These are phyloP conservation scores for Chenopodium album DNA, from an alignment of 148 eudicot species.

Conservation along the genomic window DNA sequence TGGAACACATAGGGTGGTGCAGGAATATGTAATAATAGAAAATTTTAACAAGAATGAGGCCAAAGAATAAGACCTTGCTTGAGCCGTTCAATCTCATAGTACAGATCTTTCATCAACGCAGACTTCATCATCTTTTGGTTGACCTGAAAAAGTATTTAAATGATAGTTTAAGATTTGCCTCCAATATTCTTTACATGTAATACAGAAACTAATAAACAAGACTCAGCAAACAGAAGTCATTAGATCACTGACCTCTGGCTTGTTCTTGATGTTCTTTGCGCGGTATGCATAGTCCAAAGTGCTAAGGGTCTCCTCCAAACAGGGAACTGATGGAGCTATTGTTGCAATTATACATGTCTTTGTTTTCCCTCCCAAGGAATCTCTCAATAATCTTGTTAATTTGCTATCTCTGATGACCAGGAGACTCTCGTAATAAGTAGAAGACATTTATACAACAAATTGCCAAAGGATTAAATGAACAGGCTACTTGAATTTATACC, in stretches of 20 bases:
- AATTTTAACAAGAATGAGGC: background rate
- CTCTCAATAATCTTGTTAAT: conserved; percentile 89
- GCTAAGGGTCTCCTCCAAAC: conserved; percentile 95
- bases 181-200: background rate
- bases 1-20: background rate
- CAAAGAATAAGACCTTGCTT: conserved; percentile 64
- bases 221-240: conserved; percentile 13
- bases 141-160: conserved; percentile 49
- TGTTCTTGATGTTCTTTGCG: conserved; percentile 98
- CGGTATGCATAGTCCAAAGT: conserved; percentile 98
- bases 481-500: conserved; percentile 39
- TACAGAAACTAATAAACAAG: background rate
- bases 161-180: background rate
- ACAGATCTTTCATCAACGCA: conserved; percentile 90
- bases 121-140: conserved; percentile 99
- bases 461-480: background rate
- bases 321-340: conserved; percentile 80
- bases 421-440: conserved; percentile 7
- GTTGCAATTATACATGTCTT: conserved; percentile 99
- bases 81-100: conserved; percentile 87
- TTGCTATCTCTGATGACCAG: conserved; percentile 78
- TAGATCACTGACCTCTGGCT: conserved; percentile 73
- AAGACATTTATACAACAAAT: background rate
- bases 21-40: background rate
- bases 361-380: conserved; percentile 97